A percentile compares a stretch with the other conserved stretches of the same genome.
Evolutionary conservation across 129 eudicot genomes (phyloP).

Genomic region (Flaveria linearis): DNA sequence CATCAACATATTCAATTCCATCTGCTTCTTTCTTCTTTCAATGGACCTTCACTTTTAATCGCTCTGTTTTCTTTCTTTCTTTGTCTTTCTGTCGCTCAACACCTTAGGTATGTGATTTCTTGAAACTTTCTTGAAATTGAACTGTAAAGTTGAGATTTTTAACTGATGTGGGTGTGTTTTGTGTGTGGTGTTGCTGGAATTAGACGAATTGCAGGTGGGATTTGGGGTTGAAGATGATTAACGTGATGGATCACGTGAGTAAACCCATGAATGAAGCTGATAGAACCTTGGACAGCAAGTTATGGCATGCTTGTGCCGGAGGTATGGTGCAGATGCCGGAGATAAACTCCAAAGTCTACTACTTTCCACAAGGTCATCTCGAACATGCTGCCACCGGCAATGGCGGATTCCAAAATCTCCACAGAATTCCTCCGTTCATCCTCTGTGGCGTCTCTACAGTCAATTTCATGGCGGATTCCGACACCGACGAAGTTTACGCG

Average conservation of each 20-base stretch:
- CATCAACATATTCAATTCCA: constrained; percentile 22
- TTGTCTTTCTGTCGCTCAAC: constrained; percentile 21
- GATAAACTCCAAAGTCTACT: constrained; percentile 61
- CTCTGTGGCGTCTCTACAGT: constrained; percentile 59
- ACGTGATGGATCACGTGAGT: constrained; percentile 51
- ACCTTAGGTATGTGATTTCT: constrained; percentile 4
- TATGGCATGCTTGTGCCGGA: constrained; percentile 99
- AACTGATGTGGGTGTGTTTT: background rate
- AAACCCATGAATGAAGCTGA: constrained; percentile 65
- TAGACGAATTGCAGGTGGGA: no score
- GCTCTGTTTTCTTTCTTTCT: constrained; percentile 13
- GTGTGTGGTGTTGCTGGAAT: constrained; percentile 21
- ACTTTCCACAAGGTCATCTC: constrained; percentile 88
- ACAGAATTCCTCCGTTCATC: constrained; percentile 53
- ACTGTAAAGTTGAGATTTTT: background rate
- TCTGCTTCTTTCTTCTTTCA: background rate
- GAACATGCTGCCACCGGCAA: constrained; percentile 63
- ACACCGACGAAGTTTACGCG: constrained; percentile 84
- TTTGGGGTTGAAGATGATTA: constrained; percentile 49
- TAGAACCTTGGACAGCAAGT: constrained; percentile 68
- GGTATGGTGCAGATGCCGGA: constrained; percentile 93
- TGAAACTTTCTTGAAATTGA: background rate
- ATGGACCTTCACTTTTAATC: constrained; percentile 30
- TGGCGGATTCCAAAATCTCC: constrained; percentile 46
- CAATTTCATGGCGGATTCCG: constrained; percentile 70